Conservation (phyloP, 352 stramenopile genomes). For the Pythium pyrilobum region DNA sequence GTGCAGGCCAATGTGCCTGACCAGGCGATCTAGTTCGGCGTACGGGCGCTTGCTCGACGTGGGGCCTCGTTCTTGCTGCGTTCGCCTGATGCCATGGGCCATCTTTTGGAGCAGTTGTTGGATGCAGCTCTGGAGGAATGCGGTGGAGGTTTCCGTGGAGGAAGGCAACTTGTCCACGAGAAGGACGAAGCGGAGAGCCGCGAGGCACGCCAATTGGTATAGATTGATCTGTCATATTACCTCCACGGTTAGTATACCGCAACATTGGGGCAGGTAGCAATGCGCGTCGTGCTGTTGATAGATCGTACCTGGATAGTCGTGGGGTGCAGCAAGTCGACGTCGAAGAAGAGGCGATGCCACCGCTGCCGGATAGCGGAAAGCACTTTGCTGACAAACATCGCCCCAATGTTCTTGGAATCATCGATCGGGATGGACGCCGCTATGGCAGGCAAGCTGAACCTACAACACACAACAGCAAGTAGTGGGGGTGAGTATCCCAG, state of each 20-base stretch:
- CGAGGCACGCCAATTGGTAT: slow-evolving; percentile 50
- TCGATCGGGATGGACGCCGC: slow-evolving; percentile 50
- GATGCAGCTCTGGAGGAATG: slow-evolving; percentile 37
- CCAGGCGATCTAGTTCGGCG: no score
- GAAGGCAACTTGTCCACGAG: slow-evolving; percentile 46
- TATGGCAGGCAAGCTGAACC: slow-evolving; percentile 28
- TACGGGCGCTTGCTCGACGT: background rate
- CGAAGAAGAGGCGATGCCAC: slow-evolving; percentile 68
- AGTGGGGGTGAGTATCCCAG: no score
- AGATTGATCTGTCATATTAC: slow-evolving; percentile 32
- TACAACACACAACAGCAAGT: background rate
- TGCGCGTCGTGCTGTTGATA: background rate
- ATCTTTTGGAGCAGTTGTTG: slow-evolving; percentile 39
- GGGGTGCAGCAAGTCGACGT: slow-evolving; percentile 28
- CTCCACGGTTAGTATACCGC: background rate
- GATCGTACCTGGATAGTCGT: slow-evolving; percentile 35
- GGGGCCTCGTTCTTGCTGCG: background rate
- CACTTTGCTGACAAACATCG: slow-evolving; percentile 64
- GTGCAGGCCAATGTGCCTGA: no score
- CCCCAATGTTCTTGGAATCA: slow-evolving; percentile 39
- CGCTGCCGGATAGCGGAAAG: slow-evolving; percentile 57
- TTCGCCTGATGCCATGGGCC: slow-evolving; percentile 33
- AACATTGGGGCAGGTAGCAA: background rate
- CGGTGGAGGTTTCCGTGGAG: slow-evolving; percentile 16
- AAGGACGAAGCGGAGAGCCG: slow-evolving; percentile 43